Evolutionary conservation across 176 grass and related monocot genomes (phyloP), one percentile per base, ranked within the genome.

Genomic region (Aegilops tauschii): DNA sequence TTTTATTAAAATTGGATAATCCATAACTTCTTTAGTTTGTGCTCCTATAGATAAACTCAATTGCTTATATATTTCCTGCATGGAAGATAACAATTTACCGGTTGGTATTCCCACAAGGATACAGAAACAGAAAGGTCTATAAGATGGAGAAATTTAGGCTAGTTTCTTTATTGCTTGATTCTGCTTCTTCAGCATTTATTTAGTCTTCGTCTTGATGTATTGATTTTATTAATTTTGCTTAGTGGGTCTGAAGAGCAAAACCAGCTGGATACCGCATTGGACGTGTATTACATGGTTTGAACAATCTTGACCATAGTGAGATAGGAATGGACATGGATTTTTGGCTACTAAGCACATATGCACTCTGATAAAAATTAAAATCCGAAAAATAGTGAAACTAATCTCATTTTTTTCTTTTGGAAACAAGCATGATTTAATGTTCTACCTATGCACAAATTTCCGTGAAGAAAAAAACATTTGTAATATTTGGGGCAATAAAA

Each of bases 91-190:
- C 62, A 61, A 83, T 32, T 39, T 42, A 45, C 30, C 3, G 50
- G 11, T 52, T 52, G 32, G 14, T 37, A 52, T 29, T 42, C 20
- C 61, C 69, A 9, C 6, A 36, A 47, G 16, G 23, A 64, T 80
- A 61, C 36, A 70, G 59, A 61, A 80, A 77, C 47, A 54, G 32
- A 87, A 76, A 20, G 5, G 23, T 37, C 28, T 73, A 40, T 54
- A 39, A 14, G 3, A 25, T 44, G 36, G 45, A 64, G 49, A 14
- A 75, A 8, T 25, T 12, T 59, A n/a, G 10, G 21, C 61, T 29
- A 49, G 50, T 54, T 82, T 77, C 12, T 64, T 32, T 23, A 82
- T 86, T 30, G 17, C 17, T 76, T 70, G 11, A 71, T 82, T 82
- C 63, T 62, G 36, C 10, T 59, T 50, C 34, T 16, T 77, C 21